A percentile compares a stretch with the other conserved stretches of the same genome.
Evolutionary conservation across 768 basidiomycete genomes (phyloP).

Genomic region (Lactarius vividus): DNA sequence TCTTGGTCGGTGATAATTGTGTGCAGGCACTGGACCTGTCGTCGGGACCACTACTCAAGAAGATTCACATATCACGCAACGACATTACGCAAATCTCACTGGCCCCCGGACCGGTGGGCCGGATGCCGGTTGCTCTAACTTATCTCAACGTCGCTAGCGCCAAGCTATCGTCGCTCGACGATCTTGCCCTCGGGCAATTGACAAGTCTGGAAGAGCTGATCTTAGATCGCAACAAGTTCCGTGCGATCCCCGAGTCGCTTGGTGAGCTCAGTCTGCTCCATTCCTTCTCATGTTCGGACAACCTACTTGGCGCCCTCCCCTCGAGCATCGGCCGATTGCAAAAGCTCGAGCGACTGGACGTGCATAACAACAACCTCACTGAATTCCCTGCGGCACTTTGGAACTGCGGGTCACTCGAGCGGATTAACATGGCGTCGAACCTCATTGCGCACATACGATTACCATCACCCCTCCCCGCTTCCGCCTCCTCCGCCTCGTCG

Average conservation of each 20-base stretch:
- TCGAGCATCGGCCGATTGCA: constrained; percentile 70
- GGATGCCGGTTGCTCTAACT: constrained; percentile 57
- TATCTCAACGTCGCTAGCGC: constrained; percentile 83
- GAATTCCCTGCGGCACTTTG: constrained; percentile 76
- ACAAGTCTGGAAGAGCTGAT: constrained; percentile 66
- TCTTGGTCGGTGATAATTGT: constrained; percentile 81
- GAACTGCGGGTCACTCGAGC: constrained; percentile 70
- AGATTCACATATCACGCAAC: constrained; percentile 80
- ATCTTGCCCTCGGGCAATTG: constrained; percentile 68
- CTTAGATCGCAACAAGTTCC: constrained; percentile 86
- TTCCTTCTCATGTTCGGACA: constrained; percentile 85
- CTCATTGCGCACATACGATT: constrained; percentile 70
- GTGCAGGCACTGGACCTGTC: constrained; percentile 79
- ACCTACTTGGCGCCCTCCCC: constrained; percentile 77
- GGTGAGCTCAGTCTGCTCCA: constrained; percentile 70
- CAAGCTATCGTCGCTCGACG: constrained; percentile 82
- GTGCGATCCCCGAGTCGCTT: constrained; percentile 77
- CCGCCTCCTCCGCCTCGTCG: constrained; percentile 30
- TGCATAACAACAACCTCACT: constrained; percentile 86
- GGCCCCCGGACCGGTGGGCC: constrained; percentile 47
- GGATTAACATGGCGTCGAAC: constrained; percentile 89
- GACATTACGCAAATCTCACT: constrained; percentile 80
- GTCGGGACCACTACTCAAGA: constrained; percentile 60
- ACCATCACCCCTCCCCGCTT: constrained; percentile 40
- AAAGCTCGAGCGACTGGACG: constrained; percentile 73